phyloP scores from a whole-genome alignment of 2,329 filamentous ascomycete genomes.

The Exophiala aquamarina region DNA sequence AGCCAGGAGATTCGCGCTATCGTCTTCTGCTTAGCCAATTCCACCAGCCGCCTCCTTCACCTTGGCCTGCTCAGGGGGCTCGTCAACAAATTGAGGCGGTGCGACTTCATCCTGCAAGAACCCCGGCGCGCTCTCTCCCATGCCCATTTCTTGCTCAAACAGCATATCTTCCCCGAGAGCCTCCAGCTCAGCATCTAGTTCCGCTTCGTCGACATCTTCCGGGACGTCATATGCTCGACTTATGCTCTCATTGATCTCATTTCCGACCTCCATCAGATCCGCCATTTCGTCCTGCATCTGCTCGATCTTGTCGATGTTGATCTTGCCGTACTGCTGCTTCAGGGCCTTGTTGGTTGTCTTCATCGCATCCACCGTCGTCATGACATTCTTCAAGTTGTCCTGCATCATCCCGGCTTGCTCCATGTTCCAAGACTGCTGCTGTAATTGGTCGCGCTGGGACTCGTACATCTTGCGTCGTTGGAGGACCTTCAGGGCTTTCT shows the following conservation, averaged over 20 bases:
- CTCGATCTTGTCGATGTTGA: slow-evolving; percentile 97
- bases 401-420: slow-evolving; percentile 98
- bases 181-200: slow-evolving; percentile 94
- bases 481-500: slow-evolving; percentile 91
- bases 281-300: slow-evolving; percentile 98
- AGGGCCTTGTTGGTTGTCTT: slow-evolving; percentile 94
- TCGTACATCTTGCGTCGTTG: slow-evolving; percentile 95
- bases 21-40: slow-evolving; percentile 12
- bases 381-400: slow-evolving; percentile 96
- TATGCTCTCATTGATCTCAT: slow-evolving; percentile 96
- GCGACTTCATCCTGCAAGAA: slow-evolving; percentile 87
- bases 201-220: slow-evolving; percentile 94
- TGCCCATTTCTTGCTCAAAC: slow-evolving; percentile 63
- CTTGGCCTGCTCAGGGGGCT: slow-evolving; percentile 69
- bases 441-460: slow-evolving; percentile 86
- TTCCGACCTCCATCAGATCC: slow-evolving; percentile 93
- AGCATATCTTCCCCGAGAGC: slow-evolving; percentile 93
- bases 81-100: slow-evolving; percentile 86
- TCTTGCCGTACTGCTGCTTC: slow-evolving; percentile 91
- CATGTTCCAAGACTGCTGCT: slow-evolving; percentile 98
- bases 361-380: slow-evolving; percentile 97
- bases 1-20: not conserved
- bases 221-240: slow-evolving; percentile 89
- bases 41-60: slow-evolving; percentile 67
- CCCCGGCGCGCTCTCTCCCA: slow-evolving; percentile 67